Evolutionary conservation across 805 yeast genomes (phyloP).

Genomic region (Sungouiozyma ichnusensis): DNA sequence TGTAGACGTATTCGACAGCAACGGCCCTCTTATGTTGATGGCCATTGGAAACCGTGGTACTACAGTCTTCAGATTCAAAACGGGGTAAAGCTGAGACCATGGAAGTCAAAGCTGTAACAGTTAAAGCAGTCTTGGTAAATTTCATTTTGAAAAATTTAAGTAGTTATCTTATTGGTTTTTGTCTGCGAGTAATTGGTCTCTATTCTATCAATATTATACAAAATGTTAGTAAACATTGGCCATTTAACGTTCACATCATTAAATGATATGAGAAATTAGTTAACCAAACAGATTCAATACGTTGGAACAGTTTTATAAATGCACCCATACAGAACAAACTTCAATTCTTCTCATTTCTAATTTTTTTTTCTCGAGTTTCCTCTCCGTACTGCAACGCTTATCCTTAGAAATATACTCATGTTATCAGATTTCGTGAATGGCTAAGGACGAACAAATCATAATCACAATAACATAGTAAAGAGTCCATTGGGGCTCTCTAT

Average conservation of each 20-base stretch:
- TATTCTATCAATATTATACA: neutral
- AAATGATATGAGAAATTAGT: neutral
- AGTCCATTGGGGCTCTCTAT: no score
- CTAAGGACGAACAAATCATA: no score
- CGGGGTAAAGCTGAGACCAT: constrained; percentile 23
- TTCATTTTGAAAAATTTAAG: constrained; percentile 22
- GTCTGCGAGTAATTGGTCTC: neutral
- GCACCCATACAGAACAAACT: no score
- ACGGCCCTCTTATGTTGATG: constrained; percentile 45
- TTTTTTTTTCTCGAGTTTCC: no score
- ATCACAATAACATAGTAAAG: no score
- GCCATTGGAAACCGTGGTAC: constrained; percentile 25
- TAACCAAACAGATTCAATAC: neutral
- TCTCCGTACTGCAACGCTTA: no score
- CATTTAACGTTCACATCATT: neutral
- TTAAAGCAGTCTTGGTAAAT: constrained; percentile 25
- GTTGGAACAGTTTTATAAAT: neutral
- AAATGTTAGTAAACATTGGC: neutral
- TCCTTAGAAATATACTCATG: no score
- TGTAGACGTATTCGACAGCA: constrained; percentile 42
- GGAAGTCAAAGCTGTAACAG: constrained; percentile 25
- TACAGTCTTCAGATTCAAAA: constrained; percentile 15
- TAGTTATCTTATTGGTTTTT: no score
- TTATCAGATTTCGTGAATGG: no score
- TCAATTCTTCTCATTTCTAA: no score